These are phyloP conservation scores for Lathyrus sativus DNA, from an alignment of 306 rosid species.

Conservation along the genomic window DNA sequence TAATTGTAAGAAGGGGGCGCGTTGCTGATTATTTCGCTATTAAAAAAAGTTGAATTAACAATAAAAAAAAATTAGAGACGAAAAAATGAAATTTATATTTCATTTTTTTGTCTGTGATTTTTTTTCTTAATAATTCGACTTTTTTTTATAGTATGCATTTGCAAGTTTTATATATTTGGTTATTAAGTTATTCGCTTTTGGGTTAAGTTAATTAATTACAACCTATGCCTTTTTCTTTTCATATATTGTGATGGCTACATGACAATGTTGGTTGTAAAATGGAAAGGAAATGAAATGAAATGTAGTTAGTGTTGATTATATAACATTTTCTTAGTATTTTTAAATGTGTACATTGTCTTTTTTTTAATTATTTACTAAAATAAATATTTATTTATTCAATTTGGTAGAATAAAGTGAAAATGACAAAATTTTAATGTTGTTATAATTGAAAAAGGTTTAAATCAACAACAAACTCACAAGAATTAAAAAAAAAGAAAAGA, in stretches of 20 bases:
- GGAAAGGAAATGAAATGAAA: constrained; percentile 22
- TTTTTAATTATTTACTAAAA: too few species aligned
- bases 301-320: constrained; percentile 36
- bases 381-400: too few species aligned
- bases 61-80: not conserved
- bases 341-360: too few species aligned
- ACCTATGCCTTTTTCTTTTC: constrained; percentile 37
- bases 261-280: constrained; percentile 17
- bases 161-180: not conserved
- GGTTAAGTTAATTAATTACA: constrained; percentile 8
- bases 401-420: too few species aligned
- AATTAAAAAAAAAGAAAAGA: too few species aligned
- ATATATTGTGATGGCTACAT: constrained; percentile 19
- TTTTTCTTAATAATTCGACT: not conserved
- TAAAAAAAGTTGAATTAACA: not conserved
- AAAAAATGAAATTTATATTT: too few species aligned
- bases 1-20: constrained; percentile 62
- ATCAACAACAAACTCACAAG: too few species aligned
- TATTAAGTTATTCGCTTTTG: not conserved
- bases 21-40: constrained; percentile 45
- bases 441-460: too few species aligned
- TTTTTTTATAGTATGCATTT: constrained; percentile 5
- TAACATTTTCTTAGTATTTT: constrained; percentile 33
- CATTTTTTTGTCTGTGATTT: not conserved
- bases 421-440: too few species aligned